phyloP scores from a whole-genome alignment of 305 asterid genomes.

The Rubia peregrina region DNA sequence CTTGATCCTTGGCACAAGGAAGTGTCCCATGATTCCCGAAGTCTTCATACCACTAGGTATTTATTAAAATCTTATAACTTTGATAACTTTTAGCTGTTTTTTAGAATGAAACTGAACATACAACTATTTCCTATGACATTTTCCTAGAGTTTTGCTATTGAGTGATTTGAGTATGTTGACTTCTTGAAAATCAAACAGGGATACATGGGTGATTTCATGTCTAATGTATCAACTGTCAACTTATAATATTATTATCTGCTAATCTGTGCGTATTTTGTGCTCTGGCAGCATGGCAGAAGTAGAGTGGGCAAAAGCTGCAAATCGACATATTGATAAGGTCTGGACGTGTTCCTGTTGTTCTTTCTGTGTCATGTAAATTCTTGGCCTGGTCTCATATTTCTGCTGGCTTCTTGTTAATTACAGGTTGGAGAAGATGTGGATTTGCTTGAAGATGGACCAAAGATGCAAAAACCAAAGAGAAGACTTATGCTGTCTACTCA shows the following conservation, averaged over 20 bases:
- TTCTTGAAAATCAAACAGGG: background rate
- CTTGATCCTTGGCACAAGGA: conserved; percentile 62
- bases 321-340: conserved; percentile 51
- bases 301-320: conserved; percentile 55
- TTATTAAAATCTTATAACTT: conserved; percentile 3
- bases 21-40: conserved; percentile 40
- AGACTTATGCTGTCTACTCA: conserved; percentile 62
- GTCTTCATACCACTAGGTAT: conserved; percentile 51
- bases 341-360: conserved; percentile 20
- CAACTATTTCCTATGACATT: background rate
- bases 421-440: conserved; percentile 49
- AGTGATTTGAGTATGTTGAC: background rate
- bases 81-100: background rate
- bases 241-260: conserved; percentile 15
- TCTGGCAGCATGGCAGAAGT: conserved; percentile 49
- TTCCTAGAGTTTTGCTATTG: background rate
- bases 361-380: conserved; percentile 5
- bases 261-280: conserved; percentile 20
- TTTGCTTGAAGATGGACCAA: conserved; percentile 42
- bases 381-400: conserved; percentile 11
- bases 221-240: background rate
- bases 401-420: conserved; percentile 17
- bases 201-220: background rate
- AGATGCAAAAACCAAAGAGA: conserved; percentile 40
- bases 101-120: no score